Base-by-base conservation (phyloP, 2,329 filamentous ascomycete species). In the Cadophora sp. region DNA sequence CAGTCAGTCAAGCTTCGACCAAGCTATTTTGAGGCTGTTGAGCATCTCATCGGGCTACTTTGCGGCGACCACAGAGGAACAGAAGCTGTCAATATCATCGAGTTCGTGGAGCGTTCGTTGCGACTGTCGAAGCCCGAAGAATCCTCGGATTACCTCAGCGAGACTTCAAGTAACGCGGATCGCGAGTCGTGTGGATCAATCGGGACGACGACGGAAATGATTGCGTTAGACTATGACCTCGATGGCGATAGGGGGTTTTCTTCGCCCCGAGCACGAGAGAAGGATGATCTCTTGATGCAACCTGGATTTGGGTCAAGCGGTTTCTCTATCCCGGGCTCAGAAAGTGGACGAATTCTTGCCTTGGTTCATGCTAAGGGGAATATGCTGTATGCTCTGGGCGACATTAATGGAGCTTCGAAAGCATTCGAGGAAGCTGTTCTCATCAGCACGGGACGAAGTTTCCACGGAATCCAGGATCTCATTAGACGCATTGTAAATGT, bases 341-440 rank as follows among this genome's bases (percentile, higher is more conserved):
- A 99, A 72, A 98, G 97, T 76, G 96, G 95, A 9, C 88, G 96
- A 67, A 93, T 99, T 75, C 85, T 99, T 53, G 92, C 94, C n/a
- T 84, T 99, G 18, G 89, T 98, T 48, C 96, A 99, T 79, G 94
- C 95, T 22, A 99, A 98, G 79, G 96, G 95, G n/a, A 98, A 98
- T 70, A 96, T 98, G 91, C 84, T 98, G 1, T 99, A 99, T 79
- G 89, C 92, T 30, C 81, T 96, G 36, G 95, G 95, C 55, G 91
- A 97, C 71, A 91, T 96, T 70, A 83, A 85, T 47, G 87, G 85
- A 48, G 96, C 96, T 50, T 94, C 95, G 0, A 87, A 89, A 73
- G 93, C 96, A 4, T 99, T 99, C 73, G 96, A 99, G 78, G 94
- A 97, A 78, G 95, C 94, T 0, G 93, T 99, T 3, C 80, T 97